These are phyloP conservation scores for Diaporthe longicolla DNA, from an alignment of 2,329 filamentous ascomycete genomes.

Conservation along the genomic window DNA sequence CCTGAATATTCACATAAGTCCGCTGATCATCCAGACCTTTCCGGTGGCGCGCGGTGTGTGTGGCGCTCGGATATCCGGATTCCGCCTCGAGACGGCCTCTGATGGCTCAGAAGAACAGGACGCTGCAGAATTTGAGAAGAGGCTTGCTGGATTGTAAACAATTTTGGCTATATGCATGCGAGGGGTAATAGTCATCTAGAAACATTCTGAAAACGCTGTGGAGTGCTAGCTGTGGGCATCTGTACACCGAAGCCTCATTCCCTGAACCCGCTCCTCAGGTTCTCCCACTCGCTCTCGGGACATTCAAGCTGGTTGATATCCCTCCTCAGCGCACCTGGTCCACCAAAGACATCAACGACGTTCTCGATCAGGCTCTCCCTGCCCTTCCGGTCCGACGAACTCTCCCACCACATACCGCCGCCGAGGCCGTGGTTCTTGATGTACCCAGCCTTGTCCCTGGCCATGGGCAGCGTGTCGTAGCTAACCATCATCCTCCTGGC, in stretches of 20 bases:
- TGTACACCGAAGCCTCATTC: slow-evolving; percentile 43
- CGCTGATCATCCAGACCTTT: neutral
- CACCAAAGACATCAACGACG: slow-evolving; percentile 73
- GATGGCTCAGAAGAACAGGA: too few relatives aligned
- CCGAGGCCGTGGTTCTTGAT: slow-evolving; percentile 78
- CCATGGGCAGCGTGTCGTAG: slow-evolving; percentile 82
- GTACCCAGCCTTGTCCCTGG: slow-evolving; percentile 78
- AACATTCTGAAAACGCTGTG: neutral
- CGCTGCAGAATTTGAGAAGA: neutral
- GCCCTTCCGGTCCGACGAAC: slow-evolving; percentile 79
- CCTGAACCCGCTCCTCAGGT: slow-evolving; percentile 72
- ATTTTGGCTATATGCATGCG: slow-evolving; percentile 17
- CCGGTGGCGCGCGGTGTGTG: neutral
- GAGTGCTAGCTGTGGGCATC: neutral
- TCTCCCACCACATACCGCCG: slow-evolving; percentile 99
- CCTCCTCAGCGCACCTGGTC: slow-evolving; percentile 63
- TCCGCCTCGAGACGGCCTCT: neutral
- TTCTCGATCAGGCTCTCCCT: slow-evolving; percentile 77
- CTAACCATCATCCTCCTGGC: slow-evolving; percentile 77
- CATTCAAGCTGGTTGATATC: slow-evolving; percentile 73
- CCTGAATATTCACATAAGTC: neutral
- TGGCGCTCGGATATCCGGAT: neutral
- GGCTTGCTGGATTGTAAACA: neutral
- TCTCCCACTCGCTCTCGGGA: slow-evolving; percentile 79
- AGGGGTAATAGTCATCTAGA: neutral